Percentiles rank a stretch among this genome's conserved stretches.
Evolutionary conservation across 2,329 filamentous ascomycete species (phyloP).

Genomic region (Epichloe hybrida): DNA sequence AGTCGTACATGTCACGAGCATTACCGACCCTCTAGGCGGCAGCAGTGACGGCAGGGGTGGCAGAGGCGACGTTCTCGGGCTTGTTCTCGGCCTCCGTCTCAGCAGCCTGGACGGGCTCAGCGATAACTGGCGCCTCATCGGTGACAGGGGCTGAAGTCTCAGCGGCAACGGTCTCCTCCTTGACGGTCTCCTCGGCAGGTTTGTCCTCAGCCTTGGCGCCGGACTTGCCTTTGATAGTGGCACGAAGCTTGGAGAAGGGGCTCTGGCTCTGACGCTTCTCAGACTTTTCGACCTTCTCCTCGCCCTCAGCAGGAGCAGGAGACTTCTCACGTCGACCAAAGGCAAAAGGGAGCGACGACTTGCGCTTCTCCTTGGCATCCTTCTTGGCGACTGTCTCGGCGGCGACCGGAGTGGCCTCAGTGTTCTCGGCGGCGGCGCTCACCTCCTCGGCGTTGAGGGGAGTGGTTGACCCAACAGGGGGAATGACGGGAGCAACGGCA

Average conservation of each 20-base stretch:
- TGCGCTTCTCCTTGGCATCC: slow-evolving; percentile 67
- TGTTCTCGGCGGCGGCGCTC: slow-evolving; percentile 30
- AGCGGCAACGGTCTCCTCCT: slow-evolving; percentile 18
- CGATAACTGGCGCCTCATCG: slow-evolving; percentile 14
- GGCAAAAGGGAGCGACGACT: slow-evolving; percentile 62
- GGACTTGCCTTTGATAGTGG: slow-evolving; percentile 38
- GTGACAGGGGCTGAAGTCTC: slow-evolving; percentile 16
- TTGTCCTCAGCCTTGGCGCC: slow-evolving; percentile 31
- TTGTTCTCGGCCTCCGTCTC: slow-evolving; percentile 26
- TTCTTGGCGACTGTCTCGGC: slow-evolving; percentile 44
- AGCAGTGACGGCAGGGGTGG: slow-evolving; percentile 35
- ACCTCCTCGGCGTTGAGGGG: slow-evolving; percentile 45
- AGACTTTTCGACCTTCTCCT: slow-evolving; percentile 27
- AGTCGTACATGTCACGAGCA: slow-evolving; percentile 14
- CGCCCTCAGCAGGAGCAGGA: slow-evolving; percentile 45
- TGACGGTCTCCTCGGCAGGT: slow-evolving; percentile 20
- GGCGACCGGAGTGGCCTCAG: slow-evolving; percentile 30
- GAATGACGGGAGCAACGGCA: slow-evolving; percentile 44
- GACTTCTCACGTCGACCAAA: slow-evolving; percentile 65
- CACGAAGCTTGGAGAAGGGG: slow-evolving; percentile 47
- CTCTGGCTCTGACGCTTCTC: slow-evolving; percentile 13
- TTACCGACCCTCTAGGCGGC: slow-evolving; percentile 30
- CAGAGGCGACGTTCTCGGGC: slow-evolving; percentile 25
- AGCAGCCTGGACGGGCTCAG: slow-evolving; percentile 13
- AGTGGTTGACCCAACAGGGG: slow-evolving; percentile 44